Conservation (phyloP, 2,329 filamentous ascomycete species). For the Penicillium sp. region DNA sequence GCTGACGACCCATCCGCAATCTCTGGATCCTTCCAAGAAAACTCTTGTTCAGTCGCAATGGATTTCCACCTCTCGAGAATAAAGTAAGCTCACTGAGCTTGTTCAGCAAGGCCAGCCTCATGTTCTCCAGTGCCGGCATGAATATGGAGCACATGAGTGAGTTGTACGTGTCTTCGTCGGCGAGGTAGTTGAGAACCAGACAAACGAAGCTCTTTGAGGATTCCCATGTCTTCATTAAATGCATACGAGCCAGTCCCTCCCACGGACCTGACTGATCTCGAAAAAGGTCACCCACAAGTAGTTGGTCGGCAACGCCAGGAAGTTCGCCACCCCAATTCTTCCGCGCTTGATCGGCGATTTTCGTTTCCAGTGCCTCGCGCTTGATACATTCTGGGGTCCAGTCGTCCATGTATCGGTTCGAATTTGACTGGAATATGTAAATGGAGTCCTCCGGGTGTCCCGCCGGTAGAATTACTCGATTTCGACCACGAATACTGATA, state of each 20-base stretch:
- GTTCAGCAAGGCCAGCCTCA: conserved; percentile 15
- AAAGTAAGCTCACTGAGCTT: conserved; percentile 27
- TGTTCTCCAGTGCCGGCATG: conserved; percentile 22
- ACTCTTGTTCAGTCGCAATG: conserved; percentile 20
- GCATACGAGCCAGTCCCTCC: conserved; percentile 27
- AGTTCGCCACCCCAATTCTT: conserved; percentile 34
- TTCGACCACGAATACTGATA: conserved; percentile 20
- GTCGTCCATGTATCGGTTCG: conserved; percentile 15
- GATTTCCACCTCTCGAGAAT: conserved; percentile 23
- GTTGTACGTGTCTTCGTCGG: conserved; percentile 22
- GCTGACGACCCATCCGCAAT: conserved; percentile 8
- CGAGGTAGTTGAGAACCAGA: conserved; percentile 24
- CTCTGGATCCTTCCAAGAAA: conserved; percentile 14
- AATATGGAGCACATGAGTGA: conserved; percentile 21
- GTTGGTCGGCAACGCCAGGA: conserved; percentile 34
- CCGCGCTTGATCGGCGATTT: conserved; percentile 29
- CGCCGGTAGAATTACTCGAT: no score
- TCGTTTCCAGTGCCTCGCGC: conserved; percentile 10
- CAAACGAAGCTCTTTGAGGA: conserved; percentile 21
- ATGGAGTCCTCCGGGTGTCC: no score
- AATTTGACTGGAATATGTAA: neutral
- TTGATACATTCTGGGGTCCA: conserved; percentile 11
- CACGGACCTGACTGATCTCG: conserved; percentile 36
- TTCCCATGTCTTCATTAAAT: conserved; percentile 28
- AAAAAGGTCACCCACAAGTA: conserved; percentile 35